Conservation (phyloP, 2,329 filamentous ascomycete genomes). For the Colletotrichum limetticola region DNA sequence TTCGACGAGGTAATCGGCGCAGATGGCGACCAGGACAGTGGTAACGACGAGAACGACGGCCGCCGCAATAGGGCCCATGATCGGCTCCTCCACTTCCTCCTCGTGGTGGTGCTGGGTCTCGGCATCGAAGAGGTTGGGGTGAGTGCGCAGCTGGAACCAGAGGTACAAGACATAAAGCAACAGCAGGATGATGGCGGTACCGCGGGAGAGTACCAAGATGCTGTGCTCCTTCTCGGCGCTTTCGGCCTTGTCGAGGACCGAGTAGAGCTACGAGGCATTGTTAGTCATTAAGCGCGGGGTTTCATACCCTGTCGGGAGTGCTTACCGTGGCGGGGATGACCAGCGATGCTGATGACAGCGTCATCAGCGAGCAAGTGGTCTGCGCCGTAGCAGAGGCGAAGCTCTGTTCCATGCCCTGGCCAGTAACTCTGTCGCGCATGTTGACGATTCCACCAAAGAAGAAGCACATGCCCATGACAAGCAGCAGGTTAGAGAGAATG, state of each 20-base stretch:
- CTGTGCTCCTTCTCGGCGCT: conserved; percentile 59
- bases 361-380: conserved; percentile 80
- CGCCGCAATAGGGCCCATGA: conserved; percentile 73
- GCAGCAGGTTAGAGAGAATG: conserved; percentile 92
- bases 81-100: conserved; percentile 55
- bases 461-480: conserved; percentile 87
- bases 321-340: conserved; percentile 79
- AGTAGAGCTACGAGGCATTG: conserved; percentile 65
- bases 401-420: conserved; percentile 71
- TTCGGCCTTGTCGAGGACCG: conserved; percentile 63
- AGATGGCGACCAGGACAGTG: conserved; percentile 77
- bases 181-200: conserved; percentile 80
- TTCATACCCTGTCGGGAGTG: background rate
- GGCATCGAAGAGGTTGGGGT: conserved; percentile 76
- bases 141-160: conserved; percentile 80
- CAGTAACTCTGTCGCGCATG: conserved; percentile 62
- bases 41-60: conserved; percentile 73
- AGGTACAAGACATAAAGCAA: conserved; percentile 81
- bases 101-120: conserved; percentile 49
- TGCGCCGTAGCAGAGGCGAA: conserved; percentile 84
- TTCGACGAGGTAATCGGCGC: conserved; percentile 81
- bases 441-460: conserved; percentile 77
- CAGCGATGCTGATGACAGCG: conserved; percentile 79
- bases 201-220: conserved; percentile 78
- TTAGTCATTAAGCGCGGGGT: conserved; percentile 8